Evolutionary conservation across 306 rosid genomes (phyloP), one percentile per base, ranked within the genome.

Genomic region (Boehmeria nivea): DNA sequence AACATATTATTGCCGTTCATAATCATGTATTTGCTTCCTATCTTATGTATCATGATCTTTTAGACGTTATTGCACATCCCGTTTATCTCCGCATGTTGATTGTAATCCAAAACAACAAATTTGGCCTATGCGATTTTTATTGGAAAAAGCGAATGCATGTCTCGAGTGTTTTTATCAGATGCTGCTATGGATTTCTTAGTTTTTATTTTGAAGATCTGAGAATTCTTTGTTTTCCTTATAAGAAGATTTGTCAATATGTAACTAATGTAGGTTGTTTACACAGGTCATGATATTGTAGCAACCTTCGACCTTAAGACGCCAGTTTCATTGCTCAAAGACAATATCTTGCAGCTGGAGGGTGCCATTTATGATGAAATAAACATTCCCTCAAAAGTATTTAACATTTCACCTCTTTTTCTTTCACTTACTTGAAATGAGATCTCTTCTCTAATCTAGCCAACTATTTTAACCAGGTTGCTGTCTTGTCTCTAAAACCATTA

Each of bases 281-380:
- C 83, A 88, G 97, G 50, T 71, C 85, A 89, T 75, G 78, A 76
- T 60, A 81, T 85, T 54, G 89, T 89, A 57, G 95, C 95, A 65
- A 80, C 76, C 61, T 88, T 88, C 62, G 26, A 53, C 60, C 75
- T 85, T 64, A 44, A 54, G 61, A 76, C 71, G 69, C 69, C 88
- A 3, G 78, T 72, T 54, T 64, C 81, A 73, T 71, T 85, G 70
- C 78, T 88, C 65, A 49, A 85, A 74, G 88, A 78, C 57, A 72
- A 80, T 68, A 65, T 63, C 28, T 45, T 54, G 34, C 90, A 70
- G 78, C 96, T 88, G 16, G 55, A 49, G 42, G 66, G 76, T 17
- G 86, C 80, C 62, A 80, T 88, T 69, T 72, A 71, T 66, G 82
- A 70, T 3, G 94, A 82, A 85, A 71, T 80, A 52, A 61, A 14